A percentile compares a stretch with the other conserved stretches of the same genome.
Conservation (phyloP, 2,329 filamentous ascomycete genomes). For the Zymoseptoria brevis region DNA sequence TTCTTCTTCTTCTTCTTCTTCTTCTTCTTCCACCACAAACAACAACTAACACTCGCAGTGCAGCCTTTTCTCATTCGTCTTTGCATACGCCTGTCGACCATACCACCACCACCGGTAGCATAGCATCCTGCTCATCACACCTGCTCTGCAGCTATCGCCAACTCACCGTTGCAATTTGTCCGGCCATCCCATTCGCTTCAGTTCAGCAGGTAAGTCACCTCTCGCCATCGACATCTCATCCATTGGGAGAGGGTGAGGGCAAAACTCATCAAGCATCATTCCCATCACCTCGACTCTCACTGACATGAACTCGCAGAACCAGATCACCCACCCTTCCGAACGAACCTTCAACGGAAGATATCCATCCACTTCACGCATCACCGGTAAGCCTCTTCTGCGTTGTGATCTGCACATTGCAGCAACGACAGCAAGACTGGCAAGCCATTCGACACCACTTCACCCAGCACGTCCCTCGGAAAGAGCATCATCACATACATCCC, state of each 20-base stretch:
- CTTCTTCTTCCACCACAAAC: constrained; percentile 18
- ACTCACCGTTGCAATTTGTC: constrained; percentile 19
- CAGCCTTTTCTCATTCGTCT: constrained; percentile 29
- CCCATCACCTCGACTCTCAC: constrained; percentile 2
- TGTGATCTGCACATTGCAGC: constrained; percentile 7
- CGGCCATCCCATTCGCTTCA: constrained; percentile 62
- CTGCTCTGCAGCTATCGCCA: constrained; percentile 20
- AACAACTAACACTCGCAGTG: constrained; percentile 20
- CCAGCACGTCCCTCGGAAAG: constrained; percentile 1
- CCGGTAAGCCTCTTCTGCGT: constrained; percentile 17
- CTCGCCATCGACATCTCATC: constrained; percentile 1
- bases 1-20: constrained; percentile 13
- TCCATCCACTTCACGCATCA: constrained; percentile 20
- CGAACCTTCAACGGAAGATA: constrained; percentile 16
- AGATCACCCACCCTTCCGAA: constrained; percentile 7
- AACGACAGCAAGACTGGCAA: constrained; percentile 3
- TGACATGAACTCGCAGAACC: constrained; percentile 1
- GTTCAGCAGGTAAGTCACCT: constrained; percentile 99
- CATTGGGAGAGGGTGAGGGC: background rate
- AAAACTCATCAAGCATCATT: background rate
- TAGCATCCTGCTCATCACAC: constrained; percentile 30
- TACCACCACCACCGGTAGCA: constrained; percentile 26
- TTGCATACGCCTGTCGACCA: constrained; percentile 28
- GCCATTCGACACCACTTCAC: background rate
- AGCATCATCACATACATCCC: constrained; percentile 6